A percentile compares a stretch with the other conserved stretches of the same genome.
phyloP scores from a whole-genome alignment of 129 eudicot species.

The Calendula officinalis region DNA sequence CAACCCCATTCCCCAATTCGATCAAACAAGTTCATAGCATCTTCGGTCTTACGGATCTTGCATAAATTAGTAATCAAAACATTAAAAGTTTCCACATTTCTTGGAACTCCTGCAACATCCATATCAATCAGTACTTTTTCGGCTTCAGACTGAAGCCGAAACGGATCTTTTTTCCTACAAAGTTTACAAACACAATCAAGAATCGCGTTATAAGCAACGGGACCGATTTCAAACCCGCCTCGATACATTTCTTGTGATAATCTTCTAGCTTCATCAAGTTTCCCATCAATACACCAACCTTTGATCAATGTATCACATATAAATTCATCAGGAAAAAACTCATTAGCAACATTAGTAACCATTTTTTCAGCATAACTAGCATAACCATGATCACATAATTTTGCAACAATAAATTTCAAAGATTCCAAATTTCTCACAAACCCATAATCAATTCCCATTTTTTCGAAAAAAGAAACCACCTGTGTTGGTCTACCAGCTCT shows the following conservation, averaged over 20 bases:
- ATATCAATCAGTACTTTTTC: slow-evolving; percentile 71
- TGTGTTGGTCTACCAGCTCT: too few relatives aligned
- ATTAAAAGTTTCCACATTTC: slow-evolving; percentile 81
- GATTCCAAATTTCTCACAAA: too few relatives aligned
- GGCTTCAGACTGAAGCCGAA: too few relatives aligned
- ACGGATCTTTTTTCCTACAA: slow-evolving; percentile 84
- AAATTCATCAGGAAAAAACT: too few relatives aligned
- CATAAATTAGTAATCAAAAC: slow-evolving; percentile 70
- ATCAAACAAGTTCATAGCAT: slow-evolving; percentile 60
- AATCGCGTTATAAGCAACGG: slow-evolving; percentile 61
- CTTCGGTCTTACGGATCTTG: slow-evolving; percentile 67
- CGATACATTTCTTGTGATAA: slow-evolving; percentile 77
- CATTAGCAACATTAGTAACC: too few relatives aligned
- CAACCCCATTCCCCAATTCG: slow-evolving; percentile 97
- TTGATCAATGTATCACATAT: too few relatives aligned
- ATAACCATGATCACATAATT: too few relatives aligned
- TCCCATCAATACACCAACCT: slow-evolving; percentile 94
- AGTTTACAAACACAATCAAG: slow-evolving; percentile 89
- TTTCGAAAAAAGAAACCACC: too few relatives aligned
- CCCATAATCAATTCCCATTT: too few relatives aligned
- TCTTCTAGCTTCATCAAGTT: slow-evolving; percentile 79
- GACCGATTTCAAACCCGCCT: slow-evolving; percentile 84
- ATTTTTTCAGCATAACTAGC: too few relatives aligned
- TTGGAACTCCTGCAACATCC: slow-evolving; percentile 91
- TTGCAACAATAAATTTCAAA: too few relatives aligned